Evolutionary conservation across 441 rosid genomes (phyloP).

Genomic region (Sinapis alba): DNA sequence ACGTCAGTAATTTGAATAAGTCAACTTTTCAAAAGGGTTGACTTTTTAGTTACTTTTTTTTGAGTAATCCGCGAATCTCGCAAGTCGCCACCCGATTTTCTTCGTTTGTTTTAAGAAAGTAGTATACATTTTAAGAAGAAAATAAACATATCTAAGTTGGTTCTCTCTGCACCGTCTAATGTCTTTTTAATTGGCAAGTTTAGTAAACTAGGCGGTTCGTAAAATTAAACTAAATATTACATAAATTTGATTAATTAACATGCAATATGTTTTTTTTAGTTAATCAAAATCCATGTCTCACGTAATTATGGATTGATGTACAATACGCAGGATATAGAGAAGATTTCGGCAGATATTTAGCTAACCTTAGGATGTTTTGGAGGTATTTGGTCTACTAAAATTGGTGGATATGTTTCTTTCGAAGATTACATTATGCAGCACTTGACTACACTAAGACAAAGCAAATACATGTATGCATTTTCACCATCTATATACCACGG

Average conservation of each 20-base stretch:
- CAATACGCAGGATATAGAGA: not conserved
- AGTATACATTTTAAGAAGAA: not conserved
- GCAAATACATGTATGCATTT: constrained; percentile 1
- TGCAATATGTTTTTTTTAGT: not conserved
- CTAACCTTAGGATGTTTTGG: not conserved
- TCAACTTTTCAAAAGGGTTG: constrained; percentile 23
- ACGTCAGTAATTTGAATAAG: constrained; percentile 22
- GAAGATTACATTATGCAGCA: not conserved
- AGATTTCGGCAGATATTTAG: not conserved
- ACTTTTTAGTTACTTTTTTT: constrained; percentile 7
- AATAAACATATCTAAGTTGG: constrained; percentile 9
- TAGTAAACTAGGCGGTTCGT: not conserved
- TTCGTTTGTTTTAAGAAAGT: not conserved
- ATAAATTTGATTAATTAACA: constrained; percentile 2
- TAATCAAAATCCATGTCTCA: constrained; percentile 3
- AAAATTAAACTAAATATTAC: not conserved
- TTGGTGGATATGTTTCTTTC: not conserved
- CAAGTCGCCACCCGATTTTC: constrained; percentile 23
- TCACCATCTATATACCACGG: not conserved
- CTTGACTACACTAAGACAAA: not conserved
- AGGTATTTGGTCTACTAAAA: not conserved
- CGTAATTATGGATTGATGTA: not conserved
- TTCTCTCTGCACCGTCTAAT: constrained; percentile 7
- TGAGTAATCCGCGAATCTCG: constrained; percentile 26
- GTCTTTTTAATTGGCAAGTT: not conserved